Base-by-base conservation (phyloP, 805 yeast genomes). In the Geotrichum ghanense region DNA sequence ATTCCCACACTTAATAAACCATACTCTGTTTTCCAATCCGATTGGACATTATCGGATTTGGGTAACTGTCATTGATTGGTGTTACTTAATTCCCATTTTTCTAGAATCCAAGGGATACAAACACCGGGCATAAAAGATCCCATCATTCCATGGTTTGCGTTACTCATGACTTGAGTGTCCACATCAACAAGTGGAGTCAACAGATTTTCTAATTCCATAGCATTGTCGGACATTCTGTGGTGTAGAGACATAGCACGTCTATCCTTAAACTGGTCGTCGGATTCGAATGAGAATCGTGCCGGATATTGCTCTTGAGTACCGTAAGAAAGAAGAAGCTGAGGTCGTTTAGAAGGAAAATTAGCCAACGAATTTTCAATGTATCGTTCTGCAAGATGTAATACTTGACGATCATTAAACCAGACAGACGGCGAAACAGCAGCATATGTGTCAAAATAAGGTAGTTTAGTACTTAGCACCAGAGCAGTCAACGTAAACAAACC, bases 161-260 rank as follows among this genome's bases (percentile, higher is more conserved):
- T 31, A 12, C 37, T 31, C 14, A 31, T n/a, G 16, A 31, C 37
- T 31, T 31, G 10, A 31, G 16, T 19, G 17, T 31, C 37, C 5
- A 31, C 14, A 31, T 31, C 37, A 12, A 31, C 37, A 12, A 31
- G 19, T 6, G 37, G 37, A 31, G 19, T 31, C 12, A 31, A 19
- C 17, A 31, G 16, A 12, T 12, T 31, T 12, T 31, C 12, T 19
- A 31, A n/a, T 31, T 31, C 37, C 37, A 31, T 31, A 12, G 37
- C 37, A 31, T 31, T 31, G 16, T 31, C 37, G 17, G 37, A 31
- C 37, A 31, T 31, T 31, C 37, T 31, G 16, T 31, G 37, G 17
- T 31, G 37, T 5, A 31, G 14, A 31, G 37, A 31, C 37, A 31
- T 31, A 19, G 16, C 19, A 6, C 37, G 12, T 31, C 37, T 31